Evolutionary conservation across 2,329 filamentous ascomycete species (phyloP).

Genomic region (Botrytis galanthina): DNA sequence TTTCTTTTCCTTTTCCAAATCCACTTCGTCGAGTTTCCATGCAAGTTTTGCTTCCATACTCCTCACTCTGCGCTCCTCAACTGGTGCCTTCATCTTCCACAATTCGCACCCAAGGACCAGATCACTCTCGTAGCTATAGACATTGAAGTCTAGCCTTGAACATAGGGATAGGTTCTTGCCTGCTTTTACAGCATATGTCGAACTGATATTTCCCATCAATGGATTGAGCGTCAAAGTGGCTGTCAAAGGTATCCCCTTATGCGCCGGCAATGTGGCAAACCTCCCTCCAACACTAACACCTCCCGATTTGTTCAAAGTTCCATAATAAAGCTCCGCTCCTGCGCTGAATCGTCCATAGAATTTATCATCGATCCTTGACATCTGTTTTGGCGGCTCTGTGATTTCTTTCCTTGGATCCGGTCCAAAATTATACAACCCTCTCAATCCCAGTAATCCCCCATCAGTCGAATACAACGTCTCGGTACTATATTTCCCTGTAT

Average conservation of each 20-base stretch:
- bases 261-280: conserved; percentile 81
- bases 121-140: conserved; percentile 96
- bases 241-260: conserved; percentile 84
- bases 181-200: conserved; percentile 87
- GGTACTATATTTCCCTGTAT: conserved; percentile 80
- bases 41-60: conserved; percentile 55
- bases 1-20: conserved; percentile 35
- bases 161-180: conserved; percentile 80
- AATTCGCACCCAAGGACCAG: conserved; percentile 90
- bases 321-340: conserved; percentile 93
- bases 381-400: conserved; percentile 25
- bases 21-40: conserved; percentile 46
- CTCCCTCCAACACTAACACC: conserved; percentile 85
- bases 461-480: conserved; percentile 93
- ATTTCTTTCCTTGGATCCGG: conserved; percentile 31
- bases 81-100: conserved; percentile 63
- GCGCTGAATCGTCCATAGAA: conserved; percentile 83
- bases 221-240: conserved; percentile 92
- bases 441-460: conserved; percentile 80
- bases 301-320: conserved; percentile 87
- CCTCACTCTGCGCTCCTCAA: conserved; percentile 39
- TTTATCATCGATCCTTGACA: conserved; percentile 48
- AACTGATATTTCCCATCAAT: conserved; percentile 88
- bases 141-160: conserved; percentile 93
- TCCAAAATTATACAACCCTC: conserved; percentile 94